Evolutionary conservation across 805 yeast species (phyloP), one percentile per base, ranked within the genome.

Genomic region (Jamesozyma gamospora): DNA sequence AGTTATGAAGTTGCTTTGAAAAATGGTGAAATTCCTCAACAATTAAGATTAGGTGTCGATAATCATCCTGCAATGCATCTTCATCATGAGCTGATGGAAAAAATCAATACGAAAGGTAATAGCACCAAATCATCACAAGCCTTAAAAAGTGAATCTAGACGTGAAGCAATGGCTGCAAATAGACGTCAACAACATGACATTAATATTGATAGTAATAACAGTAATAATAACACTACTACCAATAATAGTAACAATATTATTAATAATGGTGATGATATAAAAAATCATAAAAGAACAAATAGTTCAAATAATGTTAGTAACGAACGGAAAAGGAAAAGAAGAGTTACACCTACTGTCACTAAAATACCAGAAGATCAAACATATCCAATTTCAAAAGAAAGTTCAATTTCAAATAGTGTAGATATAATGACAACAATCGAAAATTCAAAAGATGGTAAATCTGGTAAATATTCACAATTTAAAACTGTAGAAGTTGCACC

Each of bases 101-200:
- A 58, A 40, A 51, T 56, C 33, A 56, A 51, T 19, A 46, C 45
- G 14, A 54, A 51, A 36, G 26, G 42, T 26, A 27, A 42, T 26
- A 30, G 44, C 15, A 35, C 34, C 26, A 57, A 78, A 50, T 74
- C 85, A 1, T 81, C 80, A 0, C 92, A 84, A 47, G 70, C 82
- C 30, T 79, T 80, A 49, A 69, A 95, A 44, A 74, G 85, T 52
- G 97, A 90, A 63, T 74, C 82, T 35, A 70, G 96, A 47, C 71
- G 97, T 43, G 96, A 88, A 54, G 96, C 96, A 8, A 69, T 88
- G 50, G 95, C 95, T 2, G 96, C 96, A 2, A 79, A 76, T 62
- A 66, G 44, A 67, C 33, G 65, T 51, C 52, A 58, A 50, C 15
- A 27, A 15, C 36, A 34, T 4, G 24, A 27, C 8, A 8, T 21